These are phyloP conservation scores for Geranium rotundifolium DNA, from an alignment of 345 rosid genomes.

Conservation along the genomic window DNA sequence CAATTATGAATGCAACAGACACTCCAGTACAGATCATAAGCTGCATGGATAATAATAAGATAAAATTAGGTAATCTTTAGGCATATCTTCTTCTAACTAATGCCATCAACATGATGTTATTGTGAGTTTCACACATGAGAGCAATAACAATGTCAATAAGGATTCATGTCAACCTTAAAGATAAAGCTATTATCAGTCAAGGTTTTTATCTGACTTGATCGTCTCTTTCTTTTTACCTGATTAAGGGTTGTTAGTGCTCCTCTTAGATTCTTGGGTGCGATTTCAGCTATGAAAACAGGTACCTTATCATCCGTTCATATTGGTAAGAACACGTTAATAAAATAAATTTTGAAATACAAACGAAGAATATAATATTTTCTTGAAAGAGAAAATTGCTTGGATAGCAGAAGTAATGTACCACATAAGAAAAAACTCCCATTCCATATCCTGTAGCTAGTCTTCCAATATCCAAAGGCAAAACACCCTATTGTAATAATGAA, in stretches of 20 bases:
- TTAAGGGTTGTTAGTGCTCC: slow-evolving; percentile 74
- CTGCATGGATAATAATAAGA: slow-evolving; percentile 25
- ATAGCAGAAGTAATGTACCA: slow-evolving; percentile 28
- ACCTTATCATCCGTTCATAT: slow-evolving; percentile 31
- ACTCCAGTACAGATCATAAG: slow-evolving; percentile 67
- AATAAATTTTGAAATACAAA: background rate
- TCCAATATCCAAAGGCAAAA: slow-evolving; percentile 53
- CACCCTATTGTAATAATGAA: slow-evolving; percentile 34
- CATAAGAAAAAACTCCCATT: slow-evolving; percentile 85
- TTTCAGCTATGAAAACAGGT: slow-evolving; percentile 81
- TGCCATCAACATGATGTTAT: background rate
- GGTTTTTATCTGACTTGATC: background rate
- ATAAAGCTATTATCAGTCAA: background rate
- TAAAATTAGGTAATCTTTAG: slow-evolving; percentile 2
- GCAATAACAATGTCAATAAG: background rate
- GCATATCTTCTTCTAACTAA: background rate
- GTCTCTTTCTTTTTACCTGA: slow-evolving; percentile 38
- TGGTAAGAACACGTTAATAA: slow-evolving; percentile 2
- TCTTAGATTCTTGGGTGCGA: slow-evolving; percentile 72
- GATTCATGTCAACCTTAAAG: background rate
- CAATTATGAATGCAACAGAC: slow-evolving; percentile 75
- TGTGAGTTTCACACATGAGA: background rate
- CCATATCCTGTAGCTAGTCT: slow-evolving; percentile 78
- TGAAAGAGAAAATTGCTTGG: background rate
- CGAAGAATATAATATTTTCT: background rate